Conservation (phyloP, 331 rosid genomes). For the Arachis monticola region DNA sequence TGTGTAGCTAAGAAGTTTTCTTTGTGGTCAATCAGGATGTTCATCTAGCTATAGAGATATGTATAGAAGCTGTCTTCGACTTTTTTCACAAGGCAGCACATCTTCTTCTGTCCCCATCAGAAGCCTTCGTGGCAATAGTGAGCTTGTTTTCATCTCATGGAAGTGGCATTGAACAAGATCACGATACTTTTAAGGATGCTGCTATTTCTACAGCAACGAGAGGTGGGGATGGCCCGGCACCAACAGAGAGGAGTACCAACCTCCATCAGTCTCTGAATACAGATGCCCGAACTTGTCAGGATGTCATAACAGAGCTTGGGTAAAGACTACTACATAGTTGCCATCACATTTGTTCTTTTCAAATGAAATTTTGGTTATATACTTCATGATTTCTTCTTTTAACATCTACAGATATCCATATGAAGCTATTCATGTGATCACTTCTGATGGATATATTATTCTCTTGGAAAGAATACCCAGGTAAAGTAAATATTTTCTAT, state of each 20-base stretch:
- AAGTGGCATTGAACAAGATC: slow-evolving; percentile 34
- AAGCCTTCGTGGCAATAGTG: slow-evolving; percentile 51
- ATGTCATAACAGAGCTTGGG: slow-evolving; percentile 97
- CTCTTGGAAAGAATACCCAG: slow-evolving; percentile 95
- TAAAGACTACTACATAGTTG: slow-evolving; percentile 39
- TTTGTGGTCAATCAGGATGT: slow-evolving; percentile 67
- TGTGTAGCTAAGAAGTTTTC: slow-evolving; percentile 31
- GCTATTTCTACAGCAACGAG: slow-evolving; percentile 51
- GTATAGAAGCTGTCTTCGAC: slow-evolving; percentile 81
- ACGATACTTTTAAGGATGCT: slow-evolving; percentile 34
- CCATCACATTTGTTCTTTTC: slow-evolving; percentile 13
- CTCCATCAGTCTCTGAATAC: slow-evolving; percentile 76
- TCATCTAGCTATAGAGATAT: slow-evolving; percentile 78
- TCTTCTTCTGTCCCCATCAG: slow-evolving; percentile 78
- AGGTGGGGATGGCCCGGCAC: slow-evolving; percentile 58
- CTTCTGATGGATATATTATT: slow-evolving; percentile 91
- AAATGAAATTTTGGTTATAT: neutral
- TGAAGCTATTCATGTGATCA: slow-evolving; percentile 84
- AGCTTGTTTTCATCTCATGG: slow-evolving; percentile 48
- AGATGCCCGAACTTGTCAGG: slow-evolving; percentile 93
- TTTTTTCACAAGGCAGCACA: slow-evolving; percentile 73
- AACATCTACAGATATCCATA: slow-evolving; percentile 73
- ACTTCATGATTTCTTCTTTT: slow-evolving; percentile 34
- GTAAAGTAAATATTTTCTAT: slow-evolving; percentile 44
- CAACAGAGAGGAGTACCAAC: slow-evolving; percentile 49